Evolutionary conservation across 2,329 filamentous ascomycete genomes (phyloP), one percentile per base, ranked within the genome.

Genomic region (Alternaria triticina): DNA sequence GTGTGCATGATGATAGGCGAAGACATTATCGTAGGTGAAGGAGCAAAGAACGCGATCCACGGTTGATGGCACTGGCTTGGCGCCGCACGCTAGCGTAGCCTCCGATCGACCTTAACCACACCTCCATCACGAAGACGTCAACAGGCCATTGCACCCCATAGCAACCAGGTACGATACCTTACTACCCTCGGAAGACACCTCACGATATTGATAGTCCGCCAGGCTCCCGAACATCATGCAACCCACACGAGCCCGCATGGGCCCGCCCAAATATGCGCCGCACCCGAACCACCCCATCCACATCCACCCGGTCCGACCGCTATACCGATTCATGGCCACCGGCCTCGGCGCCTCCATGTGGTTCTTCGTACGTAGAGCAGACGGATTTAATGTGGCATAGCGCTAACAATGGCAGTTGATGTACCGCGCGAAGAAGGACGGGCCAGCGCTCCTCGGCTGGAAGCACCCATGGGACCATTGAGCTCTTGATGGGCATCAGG

Each of bases 391-490:
- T 27, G 17, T n/a, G 49, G n/a, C 12, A 22, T 8, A 17, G 33
- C 11, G 61, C 77, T 80, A 46, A 79, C 64, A 25, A 27, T 13
- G 6, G 40, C 75, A 97, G 94, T 84, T 97, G 79, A 94, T 97
- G 90, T 98, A 97, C 85, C 89, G 96, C 76, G 93, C 94, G 75
- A 97, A 95, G 89, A 91, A 97, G 85, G 96, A 99, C 77, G 94
- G 94, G n/a, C 87, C 95, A 23, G 95, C 89, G 58, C 84, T 98
- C 69, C 80, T 99, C 74, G 96, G 96, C 80, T 93, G 89, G 91
- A 97, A 94, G 85, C 96, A 98, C 82, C 96, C 77, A 20, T 79
- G 77, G 77, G 77, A 79, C 6, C 77, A 79, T 65, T 79, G 75
- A 79, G 43, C 51, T 10, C n/a, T 33, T 13, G 10, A 27, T 15